These are phyloP conservation scores for Lipomyces yamanashiensis DNA, from an alignment of 805 yeast species.

Conservation along the genomic window DNA sequence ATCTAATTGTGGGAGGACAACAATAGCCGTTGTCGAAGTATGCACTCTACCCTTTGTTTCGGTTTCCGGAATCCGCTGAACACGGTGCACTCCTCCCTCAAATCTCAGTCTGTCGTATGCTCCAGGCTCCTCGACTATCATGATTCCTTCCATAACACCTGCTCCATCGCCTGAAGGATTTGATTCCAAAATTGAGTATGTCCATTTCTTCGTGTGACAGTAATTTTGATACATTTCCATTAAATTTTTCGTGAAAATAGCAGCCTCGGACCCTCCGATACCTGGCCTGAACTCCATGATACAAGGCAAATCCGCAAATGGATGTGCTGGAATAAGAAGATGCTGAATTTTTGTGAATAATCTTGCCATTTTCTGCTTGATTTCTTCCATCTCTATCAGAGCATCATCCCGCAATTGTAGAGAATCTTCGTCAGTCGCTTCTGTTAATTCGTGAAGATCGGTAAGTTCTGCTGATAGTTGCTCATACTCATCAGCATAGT, in stretches of 20 bases:
- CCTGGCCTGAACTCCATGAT: conserved; percentile 90
- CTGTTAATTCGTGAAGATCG: conserved; percentile 15
- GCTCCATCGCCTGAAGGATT: conserved; percentile 55
- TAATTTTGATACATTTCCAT: conserved; percentile 79
- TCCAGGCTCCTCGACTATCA: conserved; percentile 74
- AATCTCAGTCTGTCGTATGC: conserved; percentile 72
- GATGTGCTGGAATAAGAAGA: conserved; percentile 72
- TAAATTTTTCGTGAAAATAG: conserved; percentile 80
- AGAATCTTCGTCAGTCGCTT: conserved; percentile 13
- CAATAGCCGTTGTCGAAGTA: conserved; percentile 95
- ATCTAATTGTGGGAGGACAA: conserved; percentile 82
- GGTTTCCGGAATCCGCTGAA: conserved; percentile 90
- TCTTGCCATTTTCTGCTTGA: background rate
- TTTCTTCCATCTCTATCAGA: conserved; percentile 13
- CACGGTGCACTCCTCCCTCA: conserved; percentile 96
- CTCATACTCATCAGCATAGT: conserved; percentile 26
- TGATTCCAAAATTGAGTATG: conserved; percentile 60
- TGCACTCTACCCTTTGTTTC: conserved; percentile 94
- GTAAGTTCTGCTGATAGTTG: background rate
- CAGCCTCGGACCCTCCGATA: conserved; percentile 94
- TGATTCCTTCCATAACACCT: conserved; percentile 77
- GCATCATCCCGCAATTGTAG: conserved; percentile 29
- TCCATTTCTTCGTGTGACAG: conserved; percentile 72
- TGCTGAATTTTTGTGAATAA: conserved; percentile 43
- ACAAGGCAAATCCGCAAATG: conserved; percentile 75